Evolutionary conservation across 228 moss, liverwort and hornwort genomes (phyloP).

Genomic region (Sphagnum fallax): DNA sequence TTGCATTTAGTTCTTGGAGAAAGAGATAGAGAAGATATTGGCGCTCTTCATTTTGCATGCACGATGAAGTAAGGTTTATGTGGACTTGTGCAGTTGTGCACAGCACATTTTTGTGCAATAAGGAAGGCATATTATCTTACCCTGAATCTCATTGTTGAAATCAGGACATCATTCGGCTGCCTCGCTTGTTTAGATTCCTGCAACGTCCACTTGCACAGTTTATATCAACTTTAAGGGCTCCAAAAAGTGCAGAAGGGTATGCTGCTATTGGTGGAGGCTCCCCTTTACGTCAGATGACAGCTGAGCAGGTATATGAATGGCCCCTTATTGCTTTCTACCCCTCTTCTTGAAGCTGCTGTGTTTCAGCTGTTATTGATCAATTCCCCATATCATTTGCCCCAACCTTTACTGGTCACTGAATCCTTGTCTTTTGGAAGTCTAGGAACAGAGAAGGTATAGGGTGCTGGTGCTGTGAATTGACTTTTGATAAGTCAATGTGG

Average conservation of each 20-base stretch:
- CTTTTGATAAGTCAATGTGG: not conserved
- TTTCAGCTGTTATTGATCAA: not conserved
- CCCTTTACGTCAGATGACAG: constrained; percentile 79
- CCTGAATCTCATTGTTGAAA: constrained; percentile 4
- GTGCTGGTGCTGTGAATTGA: not conserved
- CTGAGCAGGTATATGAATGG: constrained; percentile 58
- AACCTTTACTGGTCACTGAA: not conserved
- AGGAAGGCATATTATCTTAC: too few relatives aligned
- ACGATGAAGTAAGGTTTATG: not conserved
- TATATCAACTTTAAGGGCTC: constrained; percentile 88
- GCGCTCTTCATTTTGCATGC: not conserved
- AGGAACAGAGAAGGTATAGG: not conserved
- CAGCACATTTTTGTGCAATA: not conserved
- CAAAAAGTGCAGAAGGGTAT: constrained; percentile 93
- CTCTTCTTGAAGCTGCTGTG: not conserved
- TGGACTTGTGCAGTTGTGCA: not conserved
- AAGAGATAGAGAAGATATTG: too few relatives aligned
- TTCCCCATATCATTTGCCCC: not conserved
- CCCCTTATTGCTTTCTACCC: not conserved
- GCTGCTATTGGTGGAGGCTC: constrained; percentile 98
- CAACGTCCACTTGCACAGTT: constrained; percentile 92
- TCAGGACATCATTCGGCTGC: constrained; percentile 93
- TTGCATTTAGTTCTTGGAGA: not conserved
- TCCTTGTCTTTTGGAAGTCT: not conserved
- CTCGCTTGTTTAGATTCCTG: constrained; percentile 75